Evolutionary conservation across 2,329 filamentous ascomycete species (phyloP), one percentile per base, ranked within the genome.

Genomic region (Fusarium sp.): DNA sequence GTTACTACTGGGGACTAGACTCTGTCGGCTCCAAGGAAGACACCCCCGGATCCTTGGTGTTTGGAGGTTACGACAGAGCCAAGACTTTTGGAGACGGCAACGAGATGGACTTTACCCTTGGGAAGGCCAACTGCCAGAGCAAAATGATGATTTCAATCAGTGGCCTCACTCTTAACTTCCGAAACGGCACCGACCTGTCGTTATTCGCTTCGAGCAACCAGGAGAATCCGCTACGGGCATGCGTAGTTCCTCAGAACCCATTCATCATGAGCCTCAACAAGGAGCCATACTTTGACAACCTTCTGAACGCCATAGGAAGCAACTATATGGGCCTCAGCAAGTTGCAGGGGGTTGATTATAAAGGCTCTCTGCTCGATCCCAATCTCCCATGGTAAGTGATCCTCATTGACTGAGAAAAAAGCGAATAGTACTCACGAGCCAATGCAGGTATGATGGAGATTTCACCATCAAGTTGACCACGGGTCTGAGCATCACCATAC

Each of bases 1-100:
- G 65, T 8, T 70, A 61, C 44, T 71, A 40, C 23, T 71, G 67
- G 64, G 67, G 69, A 2, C 20, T 66, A 11, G 68, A 70, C 25
- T 50, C 57, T 2, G 6, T 29, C 5, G n/a, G 16, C 14, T 38
- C 60, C 4, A 42, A 44, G 0, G 62, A 68, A 3, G 61, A 70
- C 49, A 46, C 16, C 8, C 10, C 31, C 1, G 69, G 69, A 0
- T 68, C 64, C 20, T 46, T 71, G 13, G 51, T 70, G 2, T 16
- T 71, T 0, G 69, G 69, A 1, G 69, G 67, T 0, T 71, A 63
- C 20, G 58, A 69, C 58, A 58, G 56, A 40, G 65, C 62, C 14
- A 70, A 70, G 42, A 66, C 68, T 0, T 46, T 49, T 29, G 66
- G 67, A 9, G 33, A 62, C 10, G 59, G 61, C 18, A 14, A 38